Conservation (phyloP, 2,329 filamentous ascomycete genomes). For the Rhynchosporium secalis region DNA sequence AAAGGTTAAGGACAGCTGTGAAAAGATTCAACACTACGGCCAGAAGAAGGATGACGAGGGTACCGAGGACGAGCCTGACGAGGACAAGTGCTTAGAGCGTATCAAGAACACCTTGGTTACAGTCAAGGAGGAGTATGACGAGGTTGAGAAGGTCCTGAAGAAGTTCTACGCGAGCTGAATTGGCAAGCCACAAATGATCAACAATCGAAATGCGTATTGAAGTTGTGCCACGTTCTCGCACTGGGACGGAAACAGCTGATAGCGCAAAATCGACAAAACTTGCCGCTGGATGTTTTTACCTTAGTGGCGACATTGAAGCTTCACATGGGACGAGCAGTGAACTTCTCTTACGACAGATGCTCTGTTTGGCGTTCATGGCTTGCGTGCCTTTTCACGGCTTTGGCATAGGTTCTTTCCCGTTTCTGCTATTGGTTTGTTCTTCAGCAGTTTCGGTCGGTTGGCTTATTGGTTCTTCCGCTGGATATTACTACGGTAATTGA, state of each 20-base stretch:
- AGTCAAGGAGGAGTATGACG: conserved; percentile 75
- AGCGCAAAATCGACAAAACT: conserved; percentile 26
- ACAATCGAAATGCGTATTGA: conserved; percentile 12
- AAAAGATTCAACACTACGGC: conserved; percentile 94
- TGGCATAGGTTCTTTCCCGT: conserved; percentile 25
- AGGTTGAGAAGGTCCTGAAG: conserved; percentile 69
- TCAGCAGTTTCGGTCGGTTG: not conserved
- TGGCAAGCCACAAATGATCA: conserved; percentile 1
- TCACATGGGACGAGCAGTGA: conserved; percentile 28
- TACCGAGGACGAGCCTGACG: conserved; percentile 62
- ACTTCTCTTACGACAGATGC: conserved; percentile 36
- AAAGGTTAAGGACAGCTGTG: conserved; percentile 89
- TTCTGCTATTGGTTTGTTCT: conserved; percentile 12
- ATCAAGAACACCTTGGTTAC: conserved; percentile 69
- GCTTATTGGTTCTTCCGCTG: not conserved
- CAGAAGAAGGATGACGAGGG: conserved; percentile 79
- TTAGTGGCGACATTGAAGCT: conserved; percentile 34
- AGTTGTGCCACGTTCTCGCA: conserved; percentile 32
- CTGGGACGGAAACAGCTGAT: conserved; percentile 14
- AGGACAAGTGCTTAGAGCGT: conserved; percentile 65
- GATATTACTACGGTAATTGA: conserved; percentile 19
- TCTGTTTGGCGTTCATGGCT: conserved; percentile 33
- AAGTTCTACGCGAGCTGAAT: conserved; percentile 40
- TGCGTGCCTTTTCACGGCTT: conserved; percentile 25
- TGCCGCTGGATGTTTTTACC: conserved; percentile 18